Percentiles rank a stretch among this genome's conserved stretches.
phyloP scores from a whole-genome alignment of 2,329 filamentous ascomycete species.

The Trichoderma lentiforme region DNA sequence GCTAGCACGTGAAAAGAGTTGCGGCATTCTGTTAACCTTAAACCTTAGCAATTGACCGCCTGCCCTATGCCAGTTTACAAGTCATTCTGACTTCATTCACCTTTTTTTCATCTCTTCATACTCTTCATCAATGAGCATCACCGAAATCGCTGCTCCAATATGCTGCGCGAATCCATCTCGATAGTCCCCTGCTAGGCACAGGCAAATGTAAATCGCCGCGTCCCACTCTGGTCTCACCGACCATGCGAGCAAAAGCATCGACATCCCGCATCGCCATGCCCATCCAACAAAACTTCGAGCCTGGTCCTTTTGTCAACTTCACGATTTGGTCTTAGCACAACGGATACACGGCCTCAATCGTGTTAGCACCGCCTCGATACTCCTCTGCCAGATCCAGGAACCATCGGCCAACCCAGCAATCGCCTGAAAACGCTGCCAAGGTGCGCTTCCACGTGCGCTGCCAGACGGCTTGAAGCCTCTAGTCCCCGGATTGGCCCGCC shows the following conservation, averaged over 20 bases:
- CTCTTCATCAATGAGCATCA: not conserved
- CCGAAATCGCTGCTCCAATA: not conserved
- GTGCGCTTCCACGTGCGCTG: conserved; percentile 3
- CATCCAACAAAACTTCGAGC: not conserved
- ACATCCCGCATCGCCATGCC: not conserved
- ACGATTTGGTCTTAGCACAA: not conserved
- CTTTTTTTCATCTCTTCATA: not conserved
- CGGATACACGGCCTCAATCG: not conserved
- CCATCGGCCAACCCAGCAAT: not conserved
- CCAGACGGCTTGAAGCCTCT: not conserved
- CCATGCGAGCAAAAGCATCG: not conserved
- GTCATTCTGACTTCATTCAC: not conserved
- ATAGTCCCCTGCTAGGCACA: not conserved
- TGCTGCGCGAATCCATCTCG: not conserved
- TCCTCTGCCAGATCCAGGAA: not conserved
- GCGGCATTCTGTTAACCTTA: not conserved
- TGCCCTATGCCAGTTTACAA: not conserved
- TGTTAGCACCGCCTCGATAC: not conserved
- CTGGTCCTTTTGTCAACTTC: not conserved
- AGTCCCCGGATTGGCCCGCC: conserved; percentile 21
- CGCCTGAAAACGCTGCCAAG: not conserved
- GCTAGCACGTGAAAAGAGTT: conserved; percentile 6
- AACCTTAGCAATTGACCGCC: not conserved
- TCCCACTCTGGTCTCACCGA: not conserved
- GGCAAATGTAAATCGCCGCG: not conserved